Evolutionary conservation across 2,329 filamentous ascomycete genomes (phyloP).

Genomic region (Nothophaeocryptopus gaeumannii): DNA sequence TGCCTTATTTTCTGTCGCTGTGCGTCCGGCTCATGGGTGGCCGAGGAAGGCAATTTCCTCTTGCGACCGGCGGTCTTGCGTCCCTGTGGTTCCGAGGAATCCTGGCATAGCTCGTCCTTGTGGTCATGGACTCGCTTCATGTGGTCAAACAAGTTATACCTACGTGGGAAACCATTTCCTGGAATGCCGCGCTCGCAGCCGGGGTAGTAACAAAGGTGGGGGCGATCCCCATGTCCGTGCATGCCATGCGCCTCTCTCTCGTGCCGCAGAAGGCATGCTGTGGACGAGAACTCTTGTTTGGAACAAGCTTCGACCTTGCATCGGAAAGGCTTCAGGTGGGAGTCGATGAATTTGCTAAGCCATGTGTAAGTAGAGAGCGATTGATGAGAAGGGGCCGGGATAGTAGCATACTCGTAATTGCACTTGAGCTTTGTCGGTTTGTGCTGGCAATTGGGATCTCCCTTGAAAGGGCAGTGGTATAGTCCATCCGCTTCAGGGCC

Average conservation of each 20-base stretch:
- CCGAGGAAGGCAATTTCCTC: slow-evolving; percentile 27
- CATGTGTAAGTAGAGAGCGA: slow-evolving; percentile 2
- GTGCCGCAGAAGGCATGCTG: slow-evolving; percentile 88
- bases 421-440: slow-evolving; percentile 95
- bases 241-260: slow-evolving; percentile 94
- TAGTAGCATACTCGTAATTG: slow-evolving; percentile 84
- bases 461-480: slow-evolving; percentile 88
- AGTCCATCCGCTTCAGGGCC: slow-evolving; percentile 68
- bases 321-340: slow-evolving; percentile 91
- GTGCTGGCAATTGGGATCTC: slow-evolving; percentile 71
- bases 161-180: slow-evolving; percentile 87
- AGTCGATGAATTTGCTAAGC: slow-evolving; percentile 90
- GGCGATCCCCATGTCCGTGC: slow-evolving; percentile 91
- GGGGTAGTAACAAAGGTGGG: slow-evolving; percentile 81
- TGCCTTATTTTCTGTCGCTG: slow-evolving; percentile 16
- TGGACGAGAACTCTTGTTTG: slow-evolving; percentile 88
- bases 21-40: slow-evolving; percentile 22
- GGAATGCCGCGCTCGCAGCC: slow-evolving; percentile 79
- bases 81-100: slow-evolving; percentile 7
- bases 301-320: slow-evolving; percentile 85
- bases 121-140: slow-evolving; percentile 89
- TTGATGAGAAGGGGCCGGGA: slow-evolving; percentile 15
- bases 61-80: slow-evolving; percentile 29
- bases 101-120: slow-evolving; percentile 31
- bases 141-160: slow-evolving; percentile 95